Evolutionary conservation across 495 filamentous ascomycete genomes (phyloP).

Genomic region (Evernia prunastri): DNA sequence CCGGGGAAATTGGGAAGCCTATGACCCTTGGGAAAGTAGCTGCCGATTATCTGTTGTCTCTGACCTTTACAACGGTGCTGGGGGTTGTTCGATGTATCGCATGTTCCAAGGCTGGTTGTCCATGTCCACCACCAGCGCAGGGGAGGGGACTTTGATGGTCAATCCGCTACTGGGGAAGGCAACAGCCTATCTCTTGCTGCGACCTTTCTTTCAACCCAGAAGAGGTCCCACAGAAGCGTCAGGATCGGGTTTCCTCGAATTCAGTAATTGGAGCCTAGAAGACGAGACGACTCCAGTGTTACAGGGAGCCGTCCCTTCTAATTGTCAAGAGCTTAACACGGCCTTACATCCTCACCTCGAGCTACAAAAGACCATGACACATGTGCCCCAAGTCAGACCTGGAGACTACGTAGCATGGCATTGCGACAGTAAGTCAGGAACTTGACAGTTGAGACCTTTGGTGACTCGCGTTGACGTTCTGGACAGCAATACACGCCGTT

Average conservation of each 20-base stretch:
- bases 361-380: constrained; percentile 67
- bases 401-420: constrained; percentile 92
- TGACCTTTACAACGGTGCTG: constrained; percentile 76
- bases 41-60: constrained; percentile 60
- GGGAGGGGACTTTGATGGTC: constrained; percentile 76
- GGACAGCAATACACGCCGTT: constrained; percentile 59
- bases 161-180: constrained; percentile 69
- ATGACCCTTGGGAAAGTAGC: constrained; percentile 72
- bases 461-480: neutral
- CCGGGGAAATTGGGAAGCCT: constrained; percentile 70
- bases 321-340: constrained; percentile 68
- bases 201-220: constrained; percentile 68
- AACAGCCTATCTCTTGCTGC: constrained; percentile 74
- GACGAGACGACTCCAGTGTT: constrained; percentile 47
- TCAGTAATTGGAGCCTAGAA: constrained; percentile 46
- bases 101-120: constrained; percentile 87
- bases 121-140: constrained; percentile 63
- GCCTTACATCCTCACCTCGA: constrained; percentile 71
- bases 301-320: constrained; percentile 69
- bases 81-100: constrained; percentile 73
- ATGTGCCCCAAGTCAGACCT: constrained; percentile 67
- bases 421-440: constrained; percentile 58
- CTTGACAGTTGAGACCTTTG: constrained; percentile 17
- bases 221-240: constrained; percentile 22
- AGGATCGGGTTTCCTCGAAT: constrained; percentile 39